Base-by-base conservation (phyloP, 139 green algal species). In the Coelastrella sp. region DNA sequence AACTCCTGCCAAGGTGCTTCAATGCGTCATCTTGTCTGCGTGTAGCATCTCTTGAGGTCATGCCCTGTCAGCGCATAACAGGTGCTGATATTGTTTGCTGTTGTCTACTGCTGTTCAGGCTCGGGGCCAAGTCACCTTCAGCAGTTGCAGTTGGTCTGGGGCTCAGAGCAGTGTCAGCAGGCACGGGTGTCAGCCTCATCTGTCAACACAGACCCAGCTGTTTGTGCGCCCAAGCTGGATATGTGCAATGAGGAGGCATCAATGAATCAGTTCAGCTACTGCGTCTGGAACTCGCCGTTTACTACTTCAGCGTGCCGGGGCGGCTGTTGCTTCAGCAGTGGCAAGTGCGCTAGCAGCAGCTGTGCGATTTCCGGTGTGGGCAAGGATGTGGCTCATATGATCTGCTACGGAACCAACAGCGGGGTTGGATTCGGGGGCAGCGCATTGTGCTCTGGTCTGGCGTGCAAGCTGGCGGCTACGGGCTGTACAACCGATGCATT, bases 281-380 rank as follows among this genome's bases (percentile, higher is more conserved):
- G 75, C 37, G 37, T 82, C 23, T 82, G 75, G 75, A 82, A 82
- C 35, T 15, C 66, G 34, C 80, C 80, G 0, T 86, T 73, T 50
- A 80, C 6, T 32, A 80, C 50, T 50, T 41, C 80, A 19, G 41
- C 67, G 50, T 86, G 80, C 80, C 43, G 43, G 32, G 80, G 80
- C 25, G 80, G 80, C 23, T 86, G 80, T 67, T 86, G 80, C 67
- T 32, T 35, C 25, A 63, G 35, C 50, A 79, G 67, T 53, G 80
- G 80, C 66, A 86, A 86, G 67, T 86, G 80, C 35, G 68, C 80
- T 35, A 86, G 80, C 80, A 86, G 80, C 67, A 86, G 80, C 67
- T 86, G 80, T 19, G 32, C 66, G 0, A 86, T 86, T 63, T 60
- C 32, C 5, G 80, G 80, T 4, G 21, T 86, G 4, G 80, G 80